phyloP scores from a whole-genome alignment of 805 yeast species.

The Candida argentea region DNA sequence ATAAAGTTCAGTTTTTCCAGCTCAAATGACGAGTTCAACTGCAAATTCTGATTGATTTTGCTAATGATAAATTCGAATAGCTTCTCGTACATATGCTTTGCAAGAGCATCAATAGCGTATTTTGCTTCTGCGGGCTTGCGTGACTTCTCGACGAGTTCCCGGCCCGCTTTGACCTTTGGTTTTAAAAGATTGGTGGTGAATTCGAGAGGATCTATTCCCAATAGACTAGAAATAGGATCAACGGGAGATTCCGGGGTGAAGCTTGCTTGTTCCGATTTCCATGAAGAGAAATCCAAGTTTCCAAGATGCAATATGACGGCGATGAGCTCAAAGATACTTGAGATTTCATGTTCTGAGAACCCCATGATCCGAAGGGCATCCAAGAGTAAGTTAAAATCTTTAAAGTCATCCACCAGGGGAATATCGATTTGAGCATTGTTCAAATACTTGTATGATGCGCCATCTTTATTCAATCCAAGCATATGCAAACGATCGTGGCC shows the following conservation, averaged over 20 bases:
- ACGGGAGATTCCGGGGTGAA: conserved; percentile 43
- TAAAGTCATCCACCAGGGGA: conserved; percentile 67
- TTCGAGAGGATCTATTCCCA: conserved; percentile 50
- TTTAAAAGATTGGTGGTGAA: conserved; percentile 50
- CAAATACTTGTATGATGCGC: conserved; percentile 44
- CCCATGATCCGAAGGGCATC: conserved; percentile 70
- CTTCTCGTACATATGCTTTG: conserved; percentile 80
- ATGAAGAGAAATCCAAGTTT: conserved; percentile 61
- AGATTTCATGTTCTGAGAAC: conserved; percentile 43
- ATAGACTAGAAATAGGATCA: conserved; percentile 42
- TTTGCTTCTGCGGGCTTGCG: conserved; percentile 73
- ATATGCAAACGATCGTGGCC: conserved; percentile 49
- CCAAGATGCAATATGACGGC: conserved; percentile 82
- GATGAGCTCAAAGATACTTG: conserved; percentile 51
- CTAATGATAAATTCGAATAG: conserved; percentile 70
- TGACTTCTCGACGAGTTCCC: conserved; percentile 73
- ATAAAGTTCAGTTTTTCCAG: conserved; percentile 28
- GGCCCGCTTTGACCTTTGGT: conserved; percentile 87
- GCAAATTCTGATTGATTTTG: conserved; percentile 60
- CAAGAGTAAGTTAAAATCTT: conserved; percentile 53
- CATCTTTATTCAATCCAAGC: conserved; percentile 33
- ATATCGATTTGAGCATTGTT: conserved; percentile 44
- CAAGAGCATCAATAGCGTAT: conserved; percentile 73
- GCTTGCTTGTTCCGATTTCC: conserved; percentile 68
- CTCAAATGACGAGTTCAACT: conserved; percentile 15